Evolutionary conservation across 129 eudicot genomes (phyloP).

Genomic region (Centrapalus pauciflorus): DNA sequence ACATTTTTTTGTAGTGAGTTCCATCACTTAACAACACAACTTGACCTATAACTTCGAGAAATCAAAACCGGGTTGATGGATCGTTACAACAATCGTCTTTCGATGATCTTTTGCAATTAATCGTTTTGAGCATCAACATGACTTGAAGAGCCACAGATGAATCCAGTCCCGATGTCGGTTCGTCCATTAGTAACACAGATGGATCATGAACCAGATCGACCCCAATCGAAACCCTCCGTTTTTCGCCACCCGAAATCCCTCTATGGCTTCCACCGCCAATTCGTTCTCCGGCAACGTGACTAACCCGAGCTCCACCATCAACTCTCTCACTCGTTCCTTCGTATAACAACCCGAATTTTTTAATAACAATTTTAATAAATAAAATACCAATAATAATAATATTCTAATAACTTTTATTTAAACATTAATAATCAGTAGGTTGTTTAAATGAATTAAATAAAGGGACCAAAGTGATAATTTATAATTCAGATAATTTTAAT

Average conservation of each 20-base stretch:
- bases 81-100: constrained; percentile 42
- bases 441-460: too few relatives aligned
- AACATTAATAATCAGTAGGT: too few relatives aligned
- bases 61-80: constrained; percentile 57
- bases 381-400: too few relatives aligned
- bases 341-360: too few relatives aligned
- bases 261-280: constrained; percentile 30
- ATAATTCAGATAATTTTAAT: too few relatives aligned
- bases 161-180: constrained; percentile 58
- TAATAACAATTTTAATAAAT: too few relatives aligned
- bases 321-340: constrained; percentile 18
- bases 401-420: too few relatives aligned
- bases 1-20: too few relatives aligned
- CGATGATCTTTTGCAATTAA: too few relatives aligned
- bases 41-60: constrained; percentile 39
- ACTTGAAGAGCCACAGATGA: constrained; percentile 50
- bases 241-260: constrained; percentile 58
- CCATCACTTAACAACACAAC: constrained; percentile 39
- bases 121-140: constrained; percentile 35
- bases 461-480: too few relatives aligned
- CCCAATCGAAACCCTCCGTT: constrained; percentile 45
- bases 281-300: constrained; percentile 31
- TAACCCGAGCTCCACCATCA: constrained; percentile 45
- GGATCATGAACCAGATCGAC: constrained; percentile 52
- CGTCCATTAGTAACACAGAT: constrained; percentile 38